Percentiles rank a stretch among this genome's conserved stretches.
phyloP scores from a whole-genome alignment of 495 filamentous ascomycete species.

The Penicillium flavigenum region DNA sequence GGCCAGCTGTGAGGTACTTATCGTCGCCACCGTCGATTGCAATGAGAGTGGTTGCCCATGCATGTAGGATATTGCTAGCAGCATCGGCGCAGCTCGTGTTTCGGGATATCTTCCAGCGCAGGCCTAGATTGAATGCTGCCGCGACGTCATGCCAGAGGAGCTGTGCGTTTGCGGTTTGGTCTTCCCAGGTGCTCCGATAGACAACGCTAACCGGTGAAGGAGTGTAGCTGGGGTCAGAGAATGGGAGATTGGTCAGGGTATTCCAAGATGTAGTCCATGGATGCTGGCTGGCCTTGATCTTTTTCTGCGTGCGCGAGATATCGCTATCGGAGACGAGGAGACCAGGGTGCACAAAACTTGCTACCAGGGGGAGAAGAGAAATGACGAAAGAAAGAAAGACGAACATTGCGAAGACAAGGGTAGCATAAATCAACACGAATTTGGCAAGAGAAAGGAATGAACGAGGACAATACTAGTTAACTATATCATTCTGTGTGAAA shows the following conservation, averaged over 20 bases:
- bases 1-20: conserved; percentile 3
- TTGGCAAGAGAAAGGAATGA: background rate
- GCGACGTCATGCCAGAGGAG: conserved; percentile 1
- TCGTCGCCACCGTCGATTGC: background rate
- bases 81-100: background rate
- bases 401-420: background rate
- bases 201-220: background rate
- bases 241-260: background rate
- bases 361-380: background rate
- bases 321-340: background rate
- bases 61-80: background rate
- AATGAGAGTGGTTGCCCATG: background rate
- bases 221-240: background rate
- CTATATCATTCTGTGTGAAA: too few species aligned
- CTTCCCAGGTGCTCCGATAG: background rate
- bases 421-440: background rate
- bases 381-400: background rate
- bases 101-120: background rate
- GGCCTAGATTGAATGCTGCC: background rate
- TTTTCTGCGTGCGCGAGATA: background rate
- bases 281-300: background rate
- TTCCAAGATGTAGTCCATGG: background rate
- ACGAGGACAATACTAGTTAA: background rate
- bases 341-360: background rate
- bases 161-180: background rate